Conservation (phyloP, 257 asterid genomes). For the Gentiana macrophylla region DNA sequence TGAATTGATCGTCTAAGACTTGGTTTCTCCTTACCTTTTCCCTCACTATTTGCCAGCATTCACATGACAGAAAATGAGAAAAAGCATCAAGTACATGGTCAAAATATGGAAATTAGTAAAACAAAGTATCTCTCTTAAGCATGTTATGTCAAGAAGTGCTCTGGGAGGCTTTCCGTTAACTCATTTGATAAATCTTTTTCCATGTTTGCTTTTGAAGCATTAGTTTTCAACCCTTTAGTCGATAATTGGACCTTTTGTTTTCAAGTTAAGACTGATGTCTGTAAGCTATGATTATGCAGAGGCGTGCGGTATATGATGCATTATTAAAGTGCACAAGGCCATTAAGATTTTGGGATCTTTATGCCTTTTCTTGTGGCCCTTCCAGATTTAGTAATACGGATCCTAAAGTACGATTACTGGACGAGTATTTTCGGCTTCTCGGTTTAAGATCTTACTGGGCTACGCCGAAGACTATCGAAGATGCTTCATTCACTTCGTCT, state of each 20-base stretch:
- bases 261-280: conserved; percentile 12
- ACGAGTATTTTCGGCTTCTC: conserved; percentile 88
- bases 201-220: too few species aligned
- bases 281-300: conserved; percentile 37
- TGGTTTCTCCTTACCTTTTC: too few species aligned
- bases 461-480: conserved; percentile 50
- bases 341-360: conserved; percentile 79
- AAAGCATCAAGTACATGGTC: too few species aligned
- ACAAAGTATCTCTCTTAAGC: too few species aligned
- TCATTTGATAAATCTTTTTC: too few species aligned
- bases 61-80: too few species aligned
- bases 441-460: conserved; percentile 54
- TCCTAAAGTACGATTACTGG: conserved; percentile 70
- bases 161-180: too few species aligned
- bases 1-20: too few species aligned
- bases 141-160: too few species aligned
- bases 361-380: conserved; percentile 63
- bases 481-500: conserved; percentile 62
- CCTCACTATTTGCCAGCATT: too few species aligned
- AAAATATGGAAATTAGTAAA: too few species aligned
- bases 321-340: conserved; percentile 67
- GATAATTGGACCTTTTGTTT: not conserved
- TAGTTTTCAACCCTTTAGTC: too few species aligned
- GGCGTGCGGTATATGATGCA: conserved; percentile 84
- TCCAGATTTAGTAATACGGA: conserved; percentile 43